Evolutionary conservation across 2,329 filamentous ascomycete genomes (phyloP), one percentile per base, ranked within the genome.

Genomic region (Claviceps cyperi): DNA sequence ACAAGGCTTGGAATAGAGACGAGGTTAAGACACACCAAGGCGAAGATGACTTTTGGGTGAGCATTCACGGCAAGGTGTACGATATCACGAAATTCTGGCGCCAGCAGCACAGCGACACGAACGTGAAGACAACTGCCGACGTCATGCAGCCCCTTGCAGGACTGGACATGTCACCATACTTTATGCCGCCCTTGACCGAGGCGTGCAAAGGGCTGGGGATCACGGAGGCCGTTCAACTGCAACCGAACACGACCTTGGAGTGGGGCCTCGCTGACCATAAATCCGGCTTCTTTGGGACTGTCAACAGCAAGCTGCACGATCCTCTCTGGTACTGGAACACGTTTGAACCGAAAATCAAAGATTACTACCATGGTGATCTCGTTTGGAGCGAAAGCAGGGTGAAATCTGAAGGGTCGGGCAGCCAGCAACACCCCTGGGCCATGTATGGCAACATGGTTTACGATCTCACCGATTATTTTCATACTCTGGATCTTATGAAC

Each of bases 61-160:
- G 85, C 58, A 81, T 94, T 56, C 84, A 83, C 51, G 92, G 92
- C 54, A 80, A 81, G 41, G 91, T 97, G 35, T 98, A 97, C 67
- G 92, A 98, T 60, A 80, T 98, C 43, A 79, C 82, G 49, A 86
- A 90, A 51, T 98, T 94, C 64, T 96, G 84, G 80, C 86, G 77
- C 60, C 68, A 77, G 21, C 79, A 94, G 51, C 92, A 98, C 69
- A 91, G 87, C 62, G 88, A 94, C 60, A 81, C 58, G 0, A 67
- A 65, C 46, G 79, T 77, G 48, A 72, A 82, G 51, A 83, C 81
- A 0, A 76, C 73, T 1, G 71, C 69, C 4, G 69, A 74, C 1
- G 67, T 72, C 50, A 97, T 98, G 92, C 61, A 79, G 55, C 80
- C 80, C 1, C 82, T 95, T 55, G 86, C 80, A 39, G 92, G 92